Conservation (phyloP, 2,329 filamentous ascomycete species). For the Coniochaeta hoffmannii region DNA sequence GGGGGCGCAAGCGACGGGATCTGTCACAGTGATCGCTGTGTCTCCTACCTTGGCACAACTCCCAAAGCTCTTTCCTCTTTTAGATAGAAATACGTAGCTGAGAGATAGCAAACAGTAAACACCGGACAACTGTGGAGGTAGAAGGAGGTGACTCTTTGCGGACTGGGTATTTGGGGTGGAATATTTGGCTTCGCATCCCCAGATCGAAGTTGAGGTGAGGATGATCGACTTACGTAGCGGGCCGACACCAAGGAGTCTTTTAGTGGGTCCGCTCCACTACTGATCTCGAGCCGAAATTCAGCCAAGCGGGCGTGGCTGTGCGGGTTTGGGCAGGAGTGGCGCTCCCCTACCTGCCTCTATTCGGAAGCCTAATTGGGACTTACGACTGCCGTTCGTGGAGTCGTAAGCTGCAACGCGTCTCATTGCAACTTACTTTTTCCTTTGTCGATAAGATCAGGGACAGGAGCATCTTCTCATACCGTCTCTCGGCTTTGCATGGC, state of each 20-base stretch:
- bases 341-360: neutral
- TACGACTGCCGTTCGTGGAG: neutral
- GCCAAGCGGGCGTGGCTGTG: neutral
- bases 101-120: neutral
- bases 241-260: neutral
- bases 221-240: conserved; percentile 1
- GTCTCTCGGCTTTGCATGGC: no score
- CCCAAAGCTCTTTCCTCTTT: neutral
- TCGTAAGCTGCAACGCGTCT: neutral
- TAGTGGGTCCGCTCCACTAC: neutral
- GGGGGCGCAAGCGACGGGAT: neutral
- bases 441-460: neutral
- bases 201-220: neutral
- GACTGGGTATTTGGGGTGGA: neutral
- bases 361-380: neutral
- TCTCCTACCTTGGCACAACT: neutral
- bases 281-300: neutral
- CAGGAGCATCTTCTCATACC: no score
- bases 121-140: neutral
- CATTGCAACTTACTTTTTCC: no score
- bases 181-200: neutral
- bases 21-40: no score
- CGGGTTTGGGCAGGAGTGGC: neutral
- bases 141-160: neutral
- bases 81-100: neutral